Evolutionary conservation across 345 rosid species (phyloP).

Genomic region (Acer campestre): DNA sequence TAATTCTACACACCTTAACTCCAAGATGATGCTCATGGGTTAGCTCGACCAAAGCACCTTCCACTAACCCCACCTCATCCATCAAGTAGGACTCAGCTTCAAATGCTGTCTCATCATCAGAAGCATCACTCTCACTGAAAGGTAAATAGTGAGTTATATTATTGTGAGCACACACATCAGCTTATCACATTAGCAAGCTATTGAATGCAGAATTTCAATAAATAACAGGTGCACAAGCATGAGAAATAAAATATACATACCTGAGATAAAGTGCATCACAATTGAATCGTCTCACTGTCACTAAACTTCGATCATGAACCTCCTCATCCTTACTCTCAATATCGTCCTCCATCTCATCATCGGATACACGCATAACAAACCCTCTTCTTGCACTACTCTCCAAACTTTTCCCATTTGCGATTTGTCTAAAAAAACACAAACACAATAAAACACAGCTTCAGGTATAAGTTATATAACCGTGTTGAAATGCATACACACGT

Average conservation of each 20-base stretch:
- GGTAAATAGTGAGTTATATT: not conserved
- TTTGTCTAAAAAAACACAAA: slow-evolving; percentile 19
- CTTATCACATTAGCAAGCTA: slow-evolving; percentile 1
- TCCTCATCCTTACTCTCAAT: slow-evolving; percentile 42
- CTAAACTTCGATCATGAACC: slow-evolving; percentile 25
- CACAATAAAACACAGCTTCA: not conserved
- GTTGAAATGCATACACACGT: not conserved
- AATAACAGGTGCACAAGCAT: not conserved
- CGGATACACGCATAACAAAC: slow-evolving; percentile 65
- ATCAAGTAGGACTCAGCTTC: slow-evolving; percentile 46
- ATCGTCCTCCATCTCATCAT: slow-evolving; percentile 62
- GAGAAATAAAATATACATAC: slow-evolving; percentile 43
- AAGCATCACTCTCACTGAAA: slow-evolving; percentile 53
- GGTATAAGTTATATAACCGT: not conserved
- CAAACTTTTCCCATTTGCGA: slow-evolving; percentile 30
- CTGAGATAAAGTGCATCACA: slow-evolving; percentile 58
- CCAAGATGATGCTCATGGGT: slow-evolving; percentile 55
- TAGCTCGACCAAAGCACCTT: slow-evolving; percentile 59
- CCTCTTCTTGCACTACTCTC: slow-evolving; percentile 38
- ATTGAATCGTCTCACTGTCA: slow-evolving; percentile 41
- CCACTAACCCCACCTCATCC: slow-evolving; percentile 56
- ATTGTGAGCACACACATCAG: not conserved
- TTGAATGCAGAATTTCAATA: not conserved
- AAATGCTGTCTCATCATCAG: slow-evolving; percentile 49
- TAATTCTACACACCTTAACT: slow-evolving; percentile 52